These are phyloP conservation scores for Panaeolus papilionaceus DNA, from an alignment of 768 basidiomycete species.

Conservation along the genomic window DNA sequence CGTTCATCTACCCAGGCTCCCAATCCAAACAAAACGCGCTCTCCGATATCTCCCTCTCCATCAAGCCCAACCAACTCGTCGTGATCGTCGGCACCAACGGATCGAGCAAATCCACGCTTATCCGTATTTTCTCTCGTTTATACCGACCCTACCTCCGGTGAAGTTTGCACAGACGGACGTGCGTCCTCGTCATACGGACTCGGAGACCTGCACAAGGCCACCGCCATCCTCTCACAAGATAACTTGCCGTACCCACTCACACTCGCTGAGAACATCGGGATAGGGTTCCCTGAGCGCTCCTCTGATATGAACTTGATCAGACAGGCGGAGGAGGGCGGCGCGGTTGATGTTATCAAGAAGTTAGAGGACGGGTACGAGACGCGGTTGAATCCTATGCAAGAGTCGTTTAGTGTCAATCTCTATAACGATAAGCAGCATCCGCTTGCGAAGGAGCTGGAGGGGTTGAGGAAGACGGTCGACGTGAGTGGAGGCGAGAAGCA, in stretches of 20 bases:
- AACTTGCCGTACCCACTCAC: constrained; percentile 55
- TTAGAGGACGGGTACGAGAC: constrained; percentile 48
- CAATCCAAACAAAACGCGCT: constrained; percentile 42
- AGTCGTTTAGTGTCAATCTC: constrained; percentile 35
- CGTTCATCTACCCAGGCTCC: constrained; percentile 57
- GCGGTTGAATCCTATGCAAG: constrained; percentile 38
- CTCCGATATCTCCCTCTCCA: constrained; percentile 45
- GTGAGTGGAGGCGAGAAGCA: constrained; percentile 56
- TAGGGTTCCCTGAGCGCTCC: constrained; percentile 34
- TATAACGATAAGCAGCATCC: constrained; percentile 37
- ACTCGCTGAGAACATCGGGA: constrained; percentile 45
- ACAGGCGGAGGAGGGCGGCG: constrained; percentile 44
- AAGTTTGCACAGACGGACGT: constrained; percentile 49
- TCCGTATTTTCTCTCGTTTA: constrained; percentile 55
- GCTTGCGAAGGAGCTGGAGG: constrained; percentile 31
- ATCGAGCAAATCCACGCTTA: constrained; percentile 58
- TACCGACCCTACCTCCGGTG: constrained; percentile 52
- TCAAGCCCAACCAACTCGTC: constrained; percentile 54
- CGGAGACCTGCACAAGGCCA: constrained; percentile 48
- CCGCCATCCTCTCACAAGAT: constrained; percentile 56
- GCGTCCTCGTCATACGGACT: constrained; percentile 44
- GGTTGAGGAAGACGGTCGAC: constrained; percentile 34
- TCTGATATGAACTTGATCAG: constrained; percentile 31
- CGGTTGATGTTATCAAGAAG: constrained; percentile 45
- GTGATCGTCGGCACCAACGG: constrained; percentile 67